Evolutionary conservation across 2,329 filamentous ascomycete genomes (phyloP), one percentile per base, ranked within the genome.

Genomic region (Lasiodiplodia hormozganensis): DNA sequence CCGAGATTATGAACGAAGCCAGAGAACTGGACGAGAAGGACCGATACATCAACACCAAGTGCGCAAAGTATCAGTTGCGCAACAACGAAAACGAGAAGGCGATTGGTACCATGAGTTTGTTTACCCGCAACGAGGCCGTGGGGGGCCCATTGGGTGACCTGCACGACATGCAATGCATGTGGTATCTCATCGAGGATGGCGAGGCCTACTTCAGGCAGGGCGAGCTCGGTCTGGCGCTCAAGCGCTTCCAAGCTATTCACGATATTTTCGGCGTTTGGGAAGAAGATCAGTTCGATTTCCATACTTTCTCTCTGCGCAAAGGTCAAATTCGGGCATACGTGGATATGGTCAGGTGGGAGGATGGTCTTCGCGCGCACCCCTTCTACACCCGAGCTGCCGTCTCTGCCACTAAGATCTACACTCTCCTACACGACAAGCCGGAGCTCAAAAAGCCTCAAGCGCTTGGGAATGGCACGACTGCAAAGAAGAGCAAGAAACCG

Each of bases 251-350:
- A 72, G 86, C 92, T 25, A 88, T 99, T 68, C 90, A 91, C 78
- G 93, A 92, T 80, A 96, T 99, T 72, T 99, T 99, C 75, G 95
- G 98, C 72, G 89, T 93, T 23, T 99, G 96, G 96, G 92, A 97
- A 77, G 96, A 99, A 78, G 96, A 99, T 74, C 96, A 99, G 76
- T 97, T 98, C 75, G 96, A 99, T 79, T 99, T 99, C 84, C 96
- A 99, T 85, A 93, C 89, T 78, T 99, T 99, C 81, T 97, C 94
- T 23, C 84, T 99, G n/a, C 87, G 96, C 23, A 99, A 98, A 81
- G 96, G 96, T 16, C 95, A 97, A 85, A 93, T 98, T 70, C 87
- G 95, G 68, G 92, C 96, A 1, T 99, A 99, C 77, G 85, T 99
- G 51, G 94, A 97, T 74, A 97, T 99, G 93, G 86, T 99, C 57